phyloP scores from a whole-genome alignment of 192 early-diverging fungal genomes.

The Rhizoclosmatium sp. region DNA sequence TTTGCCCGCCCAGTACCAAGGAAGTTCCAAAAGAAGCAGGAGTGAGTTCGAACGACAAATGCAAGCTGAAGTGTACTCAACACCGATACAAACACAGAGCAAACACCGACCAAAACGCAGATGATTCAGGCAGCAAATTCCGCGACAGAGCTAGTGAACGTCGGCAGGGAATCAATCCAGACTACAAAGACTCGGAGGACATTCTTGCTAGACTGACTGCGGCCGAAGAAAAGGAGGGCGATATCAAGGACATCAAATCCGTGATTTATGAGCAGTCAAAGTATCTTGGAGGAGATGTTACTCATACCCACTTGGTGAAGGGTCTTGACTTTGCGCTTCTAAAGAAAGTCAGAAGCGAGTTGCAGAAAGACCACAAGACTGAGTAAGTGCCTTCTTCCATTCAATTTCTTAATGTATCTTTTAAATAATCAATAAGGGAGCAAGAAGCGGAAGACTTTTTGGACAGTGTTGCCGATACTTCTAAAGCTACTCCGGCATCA shows the following conservation, averaged over 20 bases:
- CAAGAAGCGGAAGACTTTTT: constrained; percentile 52
- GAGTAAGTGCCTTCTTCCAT: constrained; percentile 1
- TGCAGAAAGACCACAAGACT: constrained; percentile 37
- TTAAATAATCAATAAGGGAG: constrained; percentile 34
- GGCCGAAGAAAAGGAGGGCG: constrained; percentile 2
- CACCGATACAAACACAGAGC: not conserved
- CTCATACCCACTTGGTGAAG: constrained; percentile 92
- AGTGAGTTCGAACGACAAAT: constrained; percentile 35
- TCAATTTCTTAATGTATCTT: not conserved
- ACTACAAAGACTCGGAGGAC: constrained; percentile 70
- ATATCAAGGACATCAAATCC: not conserved
- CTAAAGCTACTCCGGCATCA: not conserved
- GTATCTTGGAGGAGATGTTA: constrained; percentile 84
- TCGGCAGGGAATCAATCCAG: constrained; percentile 71
- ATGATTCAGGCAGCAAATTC: constrained; percentile 56
- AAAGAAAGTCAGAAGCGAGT: constrained; percentile 66
- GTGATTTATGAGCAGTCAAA: constrained; percentile 74
- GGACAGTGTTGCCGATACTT: constrained; percentile 40
- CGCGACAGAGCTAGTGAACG: constrained; percentile 94
- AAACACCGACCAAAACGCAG: constrained; percentile 11
- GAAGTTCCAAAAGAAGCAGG: constrained; percentile 51
- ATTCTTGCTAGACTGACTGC: constrained; percentile 58
- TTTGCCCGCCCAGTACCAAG: constrained; percentile 43
- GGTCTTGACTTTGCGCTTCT: constrained; percentile 89
- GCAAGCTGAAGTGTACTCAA: not conserved